Base-by-base conservation (phyloP, 345 rosid genomes). In the Populus davidiana region DNA sequence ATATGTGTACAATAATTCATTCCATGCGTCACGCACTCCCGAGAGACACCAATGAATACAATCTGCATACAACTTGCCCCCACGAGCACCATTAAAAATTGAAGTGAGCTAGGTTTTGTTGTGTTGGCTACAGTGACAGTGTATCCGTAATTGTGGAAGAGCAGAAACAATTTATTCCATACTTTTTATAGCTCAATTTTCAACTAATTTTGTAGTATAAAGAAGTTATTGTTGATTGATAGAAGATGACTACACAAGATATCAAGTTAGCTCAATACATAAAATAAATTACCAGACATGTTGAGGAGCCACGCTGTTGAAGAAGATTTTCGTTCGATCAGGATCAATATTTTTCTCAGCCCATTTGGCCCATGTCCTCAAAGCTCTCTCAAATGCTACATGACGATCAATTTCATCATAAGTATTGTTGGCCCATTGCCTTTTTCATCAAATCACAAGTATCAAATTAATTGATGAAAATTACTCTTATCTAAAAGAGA, bases 51-150 rank as follows among this genome's bases (percentile, higher is more conserved):
- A 79, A 44, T 79, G 81, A 5, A 73, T 35, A 44, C 77, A 79
- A 73, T 73, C 81, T 9, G 81, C 81, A 39, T 79, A 20, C 50
- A 67, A 2, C 41, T 79, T 67, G 41, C 73, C 72, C 1, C 25
- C 69, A 16, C 35, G 54, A 18, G 77, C 61, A 39, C 43, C 11
- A 39, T 39, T 33, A 33, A 33, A 33, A 33, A 33, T 33, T 41
- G 44, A 11, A 41, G 44, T 2, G 44, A 41, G 44, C 12, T 10
- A 41, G 44, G 44, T 41, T 41, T 2, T 87, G 59, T 95, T 93
- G 77, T 93, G 77, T 93, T 23, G 44, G 91, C 89, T 3, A 95
- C 87, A 29, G 98, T 93, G 70, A 41, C 13, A 93, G 98, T 12
- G 97, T 97, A 76, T 94, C 98, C 23, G 20, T 41, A 11, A 44